phyloP scores from a whole-genome alignment of 139 green algal genomes.

The Chlorella sorokiniana region DNA sequence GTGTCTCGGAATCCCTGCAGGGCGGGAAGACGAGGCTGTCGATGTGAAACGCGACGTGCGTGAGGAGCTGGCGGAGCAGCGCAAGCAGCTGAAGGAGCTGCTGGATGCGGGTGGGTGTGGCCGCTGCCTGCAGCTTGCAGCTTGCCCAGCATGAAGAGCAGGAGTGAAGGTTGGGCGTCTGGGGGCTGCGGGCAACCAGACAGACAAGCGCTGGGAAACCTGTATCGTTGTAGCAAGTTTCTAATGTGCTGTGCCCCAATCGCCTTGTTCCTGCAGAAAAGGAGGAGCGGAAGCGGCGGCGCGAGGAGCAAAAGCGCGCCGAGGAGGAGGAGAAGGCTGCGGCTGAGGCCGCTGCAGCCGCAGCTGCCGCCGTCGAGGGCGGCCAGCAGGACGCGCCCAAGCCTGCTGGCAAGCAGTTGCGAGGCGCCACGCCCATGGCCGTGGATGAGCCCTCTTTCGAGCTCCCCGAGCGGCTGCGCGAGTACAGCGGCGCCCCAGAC shows the following conservation, averaged over 20 bases:
- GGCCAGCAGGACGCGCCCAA: conserved; percentile 14
- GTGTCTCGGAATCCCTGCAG: not conserved
- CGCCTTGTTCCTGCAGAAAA: conserved; percentile 27
- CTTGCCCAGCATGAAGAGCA: not conserved
- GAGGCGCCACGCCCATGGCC: conserved; percentile 1
- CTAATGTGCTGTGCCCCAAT: not conserved
- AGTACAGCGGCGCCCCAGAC: conserved; percentile 48
- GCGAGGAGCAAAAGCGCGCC: conserved; percentile 29
- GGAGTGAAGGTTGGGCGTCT: too few relatives aligned
- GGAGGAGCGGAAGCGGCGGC: conserved; percentile 47
- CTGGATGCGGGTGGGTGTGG: conserved; percentile 33
- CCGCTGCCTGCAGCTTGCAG: not conserved
- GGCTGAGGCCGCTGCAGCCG: not conserved
- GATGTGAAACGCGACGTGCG: conserved; percentile 44
- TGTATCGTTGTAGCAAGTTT: not conserved
- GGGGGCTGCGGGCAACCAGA: too few relatives aligned
- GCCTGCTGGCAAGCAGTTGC: not conserved
- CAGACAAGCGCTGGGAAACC: too few relatives aligned
- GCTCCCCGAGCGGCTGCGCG: conserved; percentile 51
- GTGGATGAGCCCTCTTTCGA: conserved; percentile 51
- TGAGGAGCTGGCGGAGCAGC: conserved; percentile 50
- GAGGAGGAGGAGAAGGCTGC: conserved; percentile 33
- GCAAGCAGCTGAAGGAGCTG: conserved; percentile 52
- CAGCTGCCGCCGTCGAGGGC: not conserved
- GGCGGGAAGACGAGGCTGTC: conserved; percentile 43